Conservation (phyloP, 495 filamentous ascomycete species). For the Lasiosphaeria hispida region DNA sequence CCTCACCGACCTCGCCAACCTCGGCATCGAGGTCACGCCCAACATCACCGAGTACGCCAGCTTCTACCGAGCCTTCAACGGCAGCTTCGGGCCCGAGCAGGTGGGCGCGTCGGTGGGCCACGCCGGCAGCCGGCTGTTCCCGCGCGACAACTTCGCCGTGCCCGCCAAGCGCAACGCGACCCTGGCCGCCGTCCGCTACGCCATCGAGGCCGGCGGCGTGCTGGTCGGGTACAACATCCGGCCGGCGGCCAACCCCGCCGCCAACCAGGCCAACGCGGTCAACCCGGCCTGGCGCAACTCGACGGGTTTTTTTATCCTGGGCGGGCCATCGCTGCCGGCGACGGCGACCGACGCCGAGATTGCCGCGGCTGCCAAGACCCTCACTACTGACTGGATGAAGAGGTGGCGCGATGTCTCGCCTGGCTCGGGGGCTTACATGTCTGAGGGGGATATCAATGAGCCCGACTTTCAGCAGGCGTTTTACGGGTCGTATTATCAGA, state of each 20-base stretch:
- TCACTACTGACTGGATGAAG: constrained; percentile 52
- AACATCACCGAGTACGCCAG: constrained; percentile 50
- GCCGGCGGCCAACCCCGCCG: constrained; percentile 34
- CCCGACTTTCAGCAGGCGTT: constrained; percentile 59
- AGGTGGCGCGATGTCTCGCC: constrained; percentile 41
- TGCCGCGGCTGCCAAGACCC: constrained; percentile 39
- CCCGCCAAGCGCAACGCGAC: constrained; percentile 39
- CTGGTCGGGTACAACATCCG: constrained; percentile 53
- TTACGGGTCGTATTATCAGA: constrained; percentile 53
- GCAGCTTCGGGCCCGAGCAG: constrained; percentile 46
- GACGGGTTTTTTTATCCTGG: constrained; percentile 46
- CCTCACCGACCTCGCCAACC: constrained; percentile 34
- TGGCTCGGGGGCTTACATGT: constrained; percentile 44
- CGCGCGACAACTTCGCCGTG: constrained; percentile 45
- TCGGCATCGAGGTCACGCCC: constrained; percentile 41
- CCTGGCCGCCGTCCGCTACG: constrained; percentile 44
- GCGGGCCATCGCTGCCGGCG: constrained; percentile 34
- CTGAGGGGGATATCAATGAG: constrained; percentile 54
- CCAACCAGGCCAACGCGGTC: constrained; percentile 39
- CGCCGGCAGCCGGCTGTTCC: constrained; percentile 52
- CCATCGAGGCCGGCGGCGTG: constrained; percentile 40
- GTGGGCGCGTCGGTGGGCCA: constrained; percentile 40
- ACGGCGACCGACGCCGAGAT: constrained; percentile 39
- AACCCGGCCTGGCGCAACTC: constrained; percentile 52
- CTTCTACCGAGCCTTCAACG: constrained; percentile 48